Evolutionary conservation across 148 eudicot genomes (phyloP).

Genomic region (Vaccinium corymbosum): DNA sequence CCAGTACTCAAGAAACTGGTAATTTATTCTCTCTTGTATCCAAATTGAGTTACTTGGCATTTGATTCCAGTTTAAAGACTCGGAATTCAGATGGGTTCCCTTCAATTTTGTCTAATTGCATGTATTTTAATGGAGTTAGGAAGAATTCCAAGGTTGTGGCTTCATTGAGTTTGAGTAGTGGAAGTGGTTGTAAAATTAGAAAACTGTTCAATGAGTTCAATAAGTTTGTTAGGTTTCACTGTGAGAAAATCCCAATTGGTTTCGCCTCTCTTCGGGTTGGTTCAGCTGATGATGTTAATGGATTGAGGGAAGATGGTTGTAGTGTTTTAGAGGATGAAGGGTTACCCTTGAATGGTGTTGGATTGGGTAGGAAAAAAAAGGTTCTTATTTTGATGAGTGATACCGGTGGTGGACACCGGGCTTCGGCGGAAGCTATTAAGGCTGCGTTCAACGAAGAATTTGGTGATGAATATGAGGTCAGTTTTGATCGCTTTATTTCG

Average conservation of each 20-base stretch:
- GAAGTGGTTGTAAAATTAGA: constrained; percentile 39
- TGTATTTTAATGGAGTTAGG: constrained; percentile 34
- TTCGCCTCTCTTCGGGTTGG: constrained; percentile 56
- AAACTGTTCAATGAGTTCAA: constrained; percentile 59
- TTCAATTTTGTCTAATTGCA: constrained; percentile 31
- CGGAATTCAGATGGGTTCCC: constrained; percentile 38
- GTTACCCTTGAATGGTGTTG: constrained; percentile 39
- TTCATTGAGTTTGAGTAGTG: constrained; percentile 46
- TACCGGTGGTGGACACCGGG: constrained; percentile 97
- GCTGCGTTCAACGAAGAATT: constrained; percentile 67
- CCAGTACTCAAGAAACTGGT: constrained; percentile 41
- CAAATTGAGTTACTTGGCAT: constrained; percentile 41
- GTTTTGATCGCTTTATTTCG: constrained; percentile 4
- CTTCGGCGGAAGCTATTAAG: constrained; percentile 96
- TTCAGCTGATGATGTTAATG: constrained; percentile 44
- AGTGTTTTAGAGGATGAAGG: constrained; percentile 51
- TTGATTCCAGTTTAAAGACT: constrained; percentile 32
- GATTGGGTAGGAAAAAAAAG: constrained; percentile 45
- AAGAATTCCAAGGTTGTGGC: constrained; percentile 40
- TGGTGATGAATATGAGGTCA: constrained; percentile 89
- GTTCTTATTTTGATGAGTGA: constrained; percentile 98
- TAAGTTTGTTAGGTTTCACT: constrained; percentile 59
- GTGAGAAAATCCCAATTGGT: constrained; percentile 75
- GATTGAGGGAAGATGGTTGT: constrained; percentile 41
- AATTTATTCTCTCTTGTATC: constrained; percentile 37